A percentile compares a stretch with the other conserved stretches of the same genome.
Evolutionary conservation across 169 alveolate genomes (phyloP).

Genomic region (Plasmodium reichenowi): DNA sequence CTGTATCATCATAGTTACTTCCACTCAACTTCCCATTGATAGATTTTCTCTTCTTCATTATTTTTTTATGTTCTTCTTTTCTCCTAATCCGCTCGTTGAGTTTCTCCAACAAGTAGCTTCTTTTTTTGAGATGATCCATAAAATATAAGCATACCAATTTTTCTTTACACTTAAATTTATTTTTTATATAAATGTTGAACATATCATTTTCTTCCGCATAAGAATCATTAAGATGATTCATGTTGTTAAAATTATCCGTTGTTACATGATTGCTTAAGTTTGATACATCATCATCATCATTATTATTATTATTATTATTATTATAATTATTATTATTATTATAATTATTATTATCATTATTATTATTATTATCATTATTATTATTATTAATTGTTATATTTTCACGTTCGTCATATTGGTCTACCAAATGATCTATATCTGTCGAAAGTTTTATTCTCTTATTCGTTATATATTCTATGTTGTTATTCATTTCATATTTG

Average conservation of each 20-base stretch:
- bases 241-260: background rate
- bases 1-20: background rate
- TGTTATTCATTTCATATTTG: too few relatives aligned
- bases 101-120: background rate
- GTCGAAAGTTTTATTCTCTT: too few relatives aligned
- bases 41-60: background rate
- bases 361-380: background rate
- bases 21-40: background rate
- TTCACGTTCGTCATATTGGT: background rate
- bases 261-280: background rate
- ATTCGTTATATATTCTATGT: too few relatives aligned
- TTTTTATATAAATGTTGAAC: slow-evolving; percentile 30
- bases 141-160: slow-evolving; percentile 39
- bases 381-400: background rate
- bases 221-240: background rate
- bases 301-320: background rate
- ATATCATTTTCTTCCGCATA: background rate
- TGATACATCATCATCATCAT: background rate
- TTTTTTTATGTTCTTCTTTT: slow-evolving; percentile 10
- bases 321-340: too few relatives aligned
- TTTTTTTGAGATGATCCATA: slow-evolving; percentile 14
- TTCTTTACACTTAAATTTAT: slow-evolving; percentile 42
- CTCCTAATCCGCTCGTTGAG: background rate
- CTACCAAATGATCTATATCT: background rate
- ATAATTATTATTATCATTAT: background rate